These are phyloP conservation scores for Albizia julibrissin DNA, from an alignment of 306 rosid genomes.

Conservation along the genomic window DNA sequence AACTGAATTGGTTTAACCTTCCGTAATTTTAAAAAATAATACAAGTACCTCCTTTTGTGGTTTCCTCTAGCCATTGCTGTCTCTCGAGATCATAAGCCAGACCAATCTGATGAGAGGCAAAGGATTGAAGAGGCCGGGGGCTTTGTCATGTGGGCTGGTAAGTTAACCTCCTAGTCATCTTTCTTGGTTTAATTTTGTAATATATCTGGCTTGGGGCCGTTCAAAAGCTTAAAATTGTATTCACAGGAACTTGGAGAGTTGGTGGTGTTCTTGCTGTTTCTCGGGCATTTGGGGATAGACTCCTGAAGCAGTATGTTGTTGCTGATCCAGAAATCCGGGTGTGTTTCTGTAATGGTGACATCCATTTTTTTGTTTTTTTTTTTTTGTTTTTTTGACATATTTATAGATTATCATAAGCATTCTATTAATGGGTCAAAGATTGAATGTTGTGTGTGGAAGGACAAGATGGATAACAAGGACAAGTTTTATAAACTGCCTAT, in stretches of 20 bases:
- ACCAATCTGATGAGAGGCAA: constrained; percentile 94
- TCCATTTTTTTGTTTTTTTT: constrained; percentile 23
- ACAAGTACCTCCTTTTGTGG: constrained; percentile 4
- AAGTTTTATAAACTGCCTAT: constrained; percentile 10
- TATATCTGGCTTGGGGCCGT: constrained; percentile 1
- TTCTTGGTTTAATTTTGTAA: constrained; percentile 20
- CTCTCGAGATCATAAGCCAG: constrained; percentile 99
- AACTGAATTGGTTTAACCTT: constrained; percentile 13
- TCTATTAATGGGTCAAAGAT: not conserved
- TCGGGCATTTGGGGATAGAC: constrained; percentile 98
- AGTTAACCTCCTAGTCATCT: constrained; percentile 24
- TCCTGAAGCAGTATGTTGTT: constrained; percentile 95
- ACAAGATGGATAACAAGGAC: constrained; percentile 9
- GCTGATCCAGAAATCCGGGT: constrained; percentile 99
- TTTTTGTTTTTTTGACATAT: constrained; percentile 14
- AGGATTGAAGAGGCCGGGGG: constrained; percentile 97
- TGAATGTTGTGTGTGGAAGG: constrained; percentile 14
- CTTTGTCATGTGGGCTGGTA: constrained; percentile 99
- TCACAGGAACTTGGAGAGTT: constrained; percentile 98
- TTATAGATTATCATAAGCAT: constrained; percentile 24
- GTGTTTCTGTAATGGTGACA: constrained; percentile 24
- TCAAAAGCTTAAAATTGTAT: not conserved
- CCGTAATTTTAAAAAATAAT: not conserved
- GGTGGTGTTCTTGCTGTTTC: constrained; percentile 99
- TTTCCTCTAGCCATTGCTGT: constrained; percentile 83